These are phyloP conservation scores for Penicillium samsonianum DNA, from an alignment of 495 filamentous ascomycete genomes.

Conservation along the genomic window DNA sequence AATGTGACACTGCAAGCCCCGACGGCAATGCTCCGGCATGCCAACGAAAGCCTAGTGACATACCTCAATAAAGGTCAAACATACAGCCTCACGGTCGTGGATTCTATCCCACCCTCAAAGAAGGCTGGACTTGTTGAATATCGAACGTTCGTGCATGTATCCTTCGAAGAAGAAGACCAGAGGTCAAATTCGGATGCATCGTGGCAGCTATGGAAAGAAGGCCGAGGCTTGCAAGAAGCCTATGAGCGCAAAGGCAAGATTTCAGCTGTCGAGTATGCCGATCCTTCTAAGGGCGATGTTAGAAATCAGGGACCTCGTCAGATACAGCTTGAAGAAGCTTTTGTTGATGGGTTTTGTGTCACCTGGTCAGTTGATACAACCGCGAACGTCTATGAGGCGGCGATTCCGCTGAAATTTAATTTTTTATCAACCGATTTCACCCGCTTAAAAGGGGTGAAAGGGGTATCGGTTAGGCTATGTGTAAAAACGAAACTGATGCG, in stretches of 20 bases:
- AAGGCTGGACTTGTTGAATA: constrained; percentile 60
- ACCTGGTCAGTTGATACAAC: constrained; percentile 74
- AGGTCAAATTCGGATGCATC: constrained; percentile 74
- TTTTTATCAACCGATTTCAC: constrained; percentile 97
- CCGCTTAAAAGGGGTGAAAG: constrained; percentile 95
- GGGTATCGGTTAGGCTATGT: constrained; percentile 86
- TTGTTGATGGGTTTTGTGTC: constrained; percentile 86
- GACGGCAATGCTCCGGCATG: constrained; percentile 89
- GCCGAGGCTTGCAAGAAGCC: constrained; percentile 83
- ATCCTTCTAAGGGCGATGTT: constrained; percentile 65
- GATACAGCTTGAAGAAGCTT: constrained; percentile 47
- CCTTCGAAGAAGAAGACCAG: constrained; percentile 92
- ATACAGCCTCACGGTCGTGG: constrained; percentile 76
- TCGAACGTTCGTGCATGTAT: constrained; percentile 82
- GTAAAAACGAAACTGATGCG: constrained; percentile 74
- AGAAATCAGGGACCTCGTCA: constrained; percentile 68
- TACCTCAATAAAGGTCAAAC: constrained; percentile 63
- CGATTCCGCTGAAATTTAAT: constrained; percentile 87
- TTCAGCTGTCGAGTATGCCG: constrained; percentile 88
- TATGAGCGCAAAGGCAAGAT: constrained; percentile 84
- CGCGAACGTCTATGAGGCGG: constrained; percentile 63
- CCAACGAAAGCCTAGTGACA: constrained; percentile 71
- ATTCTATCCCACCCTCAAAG: constrained; percentile 51
- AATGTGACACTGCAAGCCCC: constrained; percentile 81
- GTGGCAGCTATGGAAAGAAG: constrained; percentile 96